Conservation (phyloP, 345 rosid genomes). For the Chamaenerion angustifolium region DNA sequence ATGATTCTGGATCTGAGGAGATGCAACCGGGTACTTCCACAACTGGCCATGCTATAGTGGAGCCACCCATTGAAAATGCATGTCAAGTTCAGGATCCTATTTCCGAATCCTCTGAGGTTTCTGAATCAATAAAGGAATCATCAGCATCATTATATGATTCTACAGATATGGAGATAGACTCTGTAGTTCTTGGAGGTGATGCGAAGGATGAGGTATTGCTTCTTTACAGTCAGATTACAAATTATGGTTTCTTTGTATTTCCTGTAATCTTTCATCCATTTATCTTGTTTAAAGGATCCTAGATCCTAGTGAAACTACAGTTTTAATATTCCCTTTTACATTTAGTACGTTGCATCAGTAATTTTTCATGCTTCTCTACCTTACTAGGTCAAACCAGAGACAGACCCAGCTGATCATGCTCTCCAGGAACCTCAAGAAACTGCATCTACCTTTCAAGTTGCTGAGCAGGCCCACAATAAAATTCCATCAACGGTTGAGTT, state of each 20-base stretch:
- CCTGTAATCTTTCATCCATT: too few relatives aligned
- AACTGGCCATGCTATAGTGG: not conserved
- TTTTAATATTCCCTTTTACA: not conserved
- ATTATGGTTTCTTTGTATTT: too few relatives aligned
- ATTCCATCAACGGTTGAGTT: too few relatives aligned
- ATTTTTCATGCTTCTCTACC: not conserved
- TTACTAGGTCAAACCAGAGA: slow-evolving; percentile 1
- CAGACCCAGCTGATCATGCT: not conserved
- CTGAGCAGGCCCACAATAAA: too few relatives aligned
- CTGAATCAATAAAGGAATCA: not conserved
- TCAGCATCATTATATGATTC: not conserved
- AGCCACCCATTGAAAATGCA: not conserved
- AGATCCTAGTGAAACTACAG: too few relatives aligned
- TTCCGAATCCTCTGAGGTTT: not conserved
- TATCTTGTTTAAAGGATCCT: too few relatives aligned
- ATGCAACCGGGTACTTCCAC: not conserved
- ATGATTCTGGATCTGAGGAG: not conserved
- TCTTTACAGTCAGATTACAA: not conserved
- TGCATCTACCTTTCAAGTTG: too few relatives aligned
- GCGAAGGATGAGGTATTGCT: not conserved
- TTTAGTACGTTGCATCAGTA: not conserved
- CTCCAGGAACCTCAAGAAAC: too few relatives aligned
- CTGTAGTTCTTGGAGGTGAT: not conserved
- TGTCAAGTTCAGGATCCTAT: not conserved
- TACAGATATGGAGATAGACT: not conserved